phyloP scores from a whole-genome alignment of 768 basidiomycete species.

The Phanerochaete sordida region DNA sequence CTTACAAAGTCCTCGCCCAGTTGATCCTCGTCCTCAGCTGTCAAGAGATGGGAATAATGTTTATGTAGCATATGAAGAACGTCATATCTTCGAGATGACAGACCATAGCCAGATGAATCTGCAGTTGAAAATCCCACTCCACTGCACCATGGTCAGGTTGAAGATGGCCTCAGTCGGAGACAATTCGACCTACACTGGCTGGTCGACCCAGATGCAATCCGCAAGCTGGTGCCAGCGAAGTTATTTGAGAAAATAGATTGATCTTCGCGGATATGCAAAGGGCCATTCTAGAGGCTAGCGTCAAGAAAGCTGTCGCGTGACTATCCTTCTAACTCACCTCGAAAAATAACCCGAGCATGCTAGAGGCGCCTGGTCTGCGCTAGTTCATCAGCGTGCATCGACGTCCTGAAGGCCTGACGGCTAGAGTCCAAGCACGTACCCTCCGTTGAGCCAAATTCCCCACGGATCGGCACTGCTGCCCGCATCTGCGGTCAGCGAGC shows the following conservation, averaged over 20 bases:
- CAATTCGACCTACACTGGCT: conserved; percentile 53
- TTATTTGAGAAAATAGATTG: conserved; percentile 48
- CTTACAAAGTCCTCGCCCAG: conserved; percentile 52
- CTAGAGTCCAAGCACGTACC: too few species aligned
- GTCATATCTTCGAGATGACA: conserved; percentile 14
- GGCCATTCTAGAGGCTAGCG: conserved; percentile 44
- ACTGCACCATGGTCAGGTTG: conserved; percentile 23
- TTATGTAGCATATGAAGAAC: background rate
- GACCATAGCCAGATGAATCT: conserved; percentile 58
- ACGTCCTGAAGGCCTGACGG: too few species aligned
- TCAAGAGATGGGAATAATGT: background rate
- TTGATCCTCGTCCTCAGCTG: conserved; percentile 51
- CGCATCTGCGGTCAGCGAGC: conserved; percentile 30
- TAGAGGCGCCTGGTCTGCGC: conserved; percentile 73
- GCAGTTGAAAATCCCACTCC: conserved; percentile 65
- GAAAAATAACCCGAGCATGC: conserved; percentile 59
- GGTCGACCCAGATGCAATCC: conserved; percentile 74
- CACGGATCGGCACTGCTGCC: conserved; percentile 28
- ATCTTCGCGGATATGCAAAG: conserved; percentile 53
- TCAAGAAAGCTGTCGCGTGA: background rate
- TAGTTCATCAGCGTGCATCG: too few species aligned
- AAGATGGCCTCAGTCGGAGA: conserved; percentile 1
- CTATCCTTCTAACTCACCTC: conserved; percentile 30
- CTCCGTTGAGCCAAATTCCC: conserved; percentile 38
- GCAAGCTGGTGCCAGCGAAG: conserved; percentile 56